Evolutionary conservation across 768 basidiomycete species (phyloP), one percentile per base, ranked within the genome.

Genomic region (Leccinum uliginosum): DNA sequence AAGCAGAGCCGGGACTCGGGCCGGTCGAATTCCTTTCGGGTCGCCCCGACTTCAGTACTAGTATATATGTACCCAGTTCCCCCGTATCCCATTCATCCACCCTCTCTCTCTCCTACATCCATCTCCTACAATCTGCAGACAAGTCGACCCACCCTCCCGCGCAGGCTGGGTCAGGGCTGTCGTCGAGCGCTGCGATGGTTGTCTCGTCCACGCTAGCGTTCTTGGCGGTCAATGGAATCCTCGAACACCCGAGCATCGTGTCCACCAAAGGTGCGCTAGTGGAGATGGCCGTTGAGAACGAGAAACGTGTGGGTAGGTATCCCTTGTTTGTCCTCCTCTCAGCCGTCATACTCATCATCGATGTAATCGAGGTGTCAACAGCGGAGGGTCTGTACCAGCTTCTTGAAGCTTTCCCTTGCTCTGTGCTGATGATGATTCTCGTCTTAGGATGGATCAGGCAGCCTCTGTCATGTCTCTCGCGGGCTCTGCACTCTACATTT

Each of bases 161-260:
- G n/a, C n/a, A n/a, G n/a, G 81, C 90, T 2, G 94, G 93, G 0
- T 88, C 90, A 0, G 93, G 93, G 0, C 74, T 96, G 5, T 92
- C 89, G 6, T 92, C 89, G 4, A 92, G 89, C 61, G 90, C 91
- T 0, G 93, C 93, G 0, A 88, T 96, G 84, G 91, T 93, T 32
- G 91, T 95, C 21, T 89, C 90, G 0, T 90, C 89, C 40, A 88
- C 91, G 0, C 75, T 95, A 29, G 83, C 87, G 0, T 91, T 94
- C 67, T 74, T 94, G 27, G 85, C 85, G 7, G 83, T 86, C 43
- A 93, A 94, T 59, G 82, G 82, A 52, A 85, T 91, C 67, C 71
- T 79, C 12, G 60, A 73, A n/a, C 56, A 65, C 19, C 30, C 54
- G 8, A 32, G 2, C 15, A 29, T 53, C 19, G 50, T 60, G 29